A percentile compares a stretch with the other conserved stretches of the same genome.
Evolutionary conservation across 768 basidiomycete genomes (phyloP).

Genomic region (Xerocomellus intermedius): DNA sequence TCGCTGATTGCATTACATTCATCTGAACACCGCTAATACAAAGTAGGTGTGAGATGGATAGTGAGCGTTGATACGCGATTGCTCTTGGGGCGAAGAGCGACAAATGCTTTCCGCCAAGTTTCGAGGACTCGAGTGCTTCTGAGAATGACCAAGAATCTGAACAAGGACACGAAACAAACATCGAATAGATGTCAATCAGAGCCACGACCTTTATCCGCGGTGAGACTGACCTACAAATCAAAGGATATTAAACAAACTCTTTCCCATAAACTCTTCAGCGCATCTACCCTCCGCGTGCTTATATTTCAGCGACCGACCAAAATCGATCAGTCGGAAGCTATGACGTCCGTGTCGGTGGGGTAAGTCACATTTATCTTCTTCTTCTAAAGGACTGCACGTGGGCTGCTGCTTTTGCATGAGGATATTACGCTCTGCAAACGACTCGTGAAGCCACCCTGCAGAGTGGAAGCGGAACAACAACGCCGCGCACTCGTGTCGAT

Average conservation of each 20-base stretch:
- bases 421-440: constrained; percentile 44
- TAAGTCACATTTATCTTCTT: background rate
- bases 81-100: too few species aligned
- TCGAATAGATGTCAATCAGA: background rate
- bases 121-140: too few species aligned
- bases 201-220: background rate
- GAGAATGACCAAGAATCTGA: too few species aligned
- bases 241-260: background rate
- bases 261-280: background rate
- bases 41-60: background rate
- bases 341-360: background rate
- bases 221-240: background rate
- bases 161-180: background rate
- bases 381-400: constrained; percentile 15
- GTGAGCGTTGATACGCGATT: background rate
- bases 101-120: too few species aligned
- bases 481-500: constrained; percentile 36
- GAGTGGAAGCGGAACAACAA: constrained; percentile 41
- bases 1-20: too few species aligned
- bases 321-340: constrained; percentile 49
- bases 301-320: constrained; percentile 36
- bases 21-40: too few species aligned
- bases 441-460: constrained; percentile 38
- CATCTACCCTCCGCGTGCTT: rapidly evolving
- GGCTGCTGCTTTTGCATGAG: constrained; percentile 43